Base-by-base conservation (phyloP, 2,329 filamentous ascomycete genomes). In the Fusarium nematophilum region DNA sequence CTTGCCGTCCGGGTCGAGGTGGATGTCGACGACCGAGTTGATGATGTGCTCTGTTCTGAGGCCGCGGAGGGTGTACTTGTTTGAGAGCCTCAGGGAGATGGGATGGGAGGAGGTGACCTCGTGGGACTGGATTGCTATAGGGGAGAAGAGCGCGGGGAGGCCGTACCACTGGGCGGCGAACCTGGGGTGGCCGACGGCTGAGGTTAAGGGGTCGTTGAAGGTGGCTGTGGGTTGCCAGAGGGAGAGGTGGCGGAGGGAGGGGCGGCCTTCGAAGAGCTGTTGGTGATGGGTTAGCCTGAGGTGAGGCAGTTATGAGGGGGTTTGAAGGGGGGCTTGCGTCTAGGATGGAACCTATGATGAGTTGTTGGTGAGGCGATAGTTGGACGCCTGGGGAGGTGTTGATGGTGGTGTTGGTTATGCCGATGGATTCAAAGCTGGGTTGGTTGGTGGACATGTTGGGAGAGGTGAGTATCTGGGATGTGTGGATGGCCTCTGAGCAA, bases 191-290 rank as follows among this genome's bases (percentile, higher is more conserved):
- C 86, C 86, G 17, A 75, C 68, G 2, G 86, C 84, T 29, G 83
- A 78, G 34, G 85, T 86, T 38, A 89, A 73, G 5, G 83, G 84
- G 67, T 89, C 86, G 25, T 79, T 71, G 70, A 89, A 89, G 1
- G 77, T 79, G 7, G 79, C 86, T 30, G 83, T 78, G 53, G 83
- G 83, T 42, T 76, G 77, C 86, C 86, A 89, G 18, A 89, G 78
- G 11, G 78, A 74, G 38, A 89, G 79, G 68, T 88, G 87, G 33
- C 79, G 78, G 3, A 87, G 78, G 2, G 83, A 84, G 0, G 86
- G 84, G 14, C 81, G 78, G 38, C 86, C 86, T 27, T 83, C 82
- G 68, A 88, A 89, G 40, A 89, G 81, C 79, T 81, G 37, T 13
- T 14, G 14, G 21, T 25, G 17, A 25, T 15, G 23, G 29, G 13